These are phyloP conservation scores for Erythrobasidium hasegawianum DNA, from an alignment of 1,284 basidiomycete genomes.

Conservation along the genomic window DNA sequence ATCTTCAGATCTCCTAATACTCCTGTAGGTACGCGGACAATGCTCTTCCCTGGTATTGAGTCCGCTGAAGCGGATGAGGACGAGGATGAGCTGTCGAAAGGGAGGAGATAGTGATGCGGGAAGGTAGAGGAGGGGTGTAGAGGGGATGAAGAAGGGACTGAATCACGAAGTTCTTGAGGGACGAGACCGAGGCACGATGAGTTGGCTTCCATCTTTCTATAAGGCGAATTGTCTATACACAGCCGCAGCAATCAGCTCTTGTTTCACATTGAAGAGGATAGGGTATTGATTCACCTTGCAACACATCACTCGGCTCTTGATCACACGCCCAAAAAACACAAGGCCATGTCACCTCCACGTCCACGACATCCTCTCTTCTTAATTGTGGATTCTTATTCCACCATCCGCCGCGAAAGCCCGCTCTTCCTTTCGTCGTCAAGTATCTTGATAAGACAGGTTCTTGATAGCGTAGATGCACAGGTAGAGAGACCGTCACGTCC, in stretches of 20 bases:
- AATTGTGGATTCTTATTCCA: conserved; percentile 16
- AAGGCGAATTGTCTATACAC: conserved; percentile 11
- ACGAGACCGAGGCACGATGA: conserved; percentile 23
- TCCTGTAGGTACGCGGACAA: conserved; percentile 21
- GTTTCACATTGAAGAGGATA: not conserved
- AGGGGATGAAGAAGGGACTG: conserved; percentile 16
- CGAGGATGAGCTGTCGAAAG: not conserved
- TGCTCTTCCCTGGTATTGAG: not conserved
- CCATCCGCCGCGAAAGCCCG: conserved; percentile 21
- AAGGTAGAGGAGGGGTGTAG: conserved; percentile 18
- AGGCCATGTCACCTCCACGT: conserved; percentile 34
- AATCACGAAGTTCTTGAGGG: conserved; percentile 19
- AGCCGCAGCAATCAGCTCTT: not conserved
- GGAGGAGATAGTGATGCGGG: conserved; percentile 31
- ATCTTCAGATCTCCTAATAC: conserved; percentile 24
- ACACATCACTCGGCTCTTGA: conserved; percentile 3
- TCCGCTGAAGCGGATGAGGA: not conserved
- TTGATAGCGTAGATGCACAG: conserved; percentile 42
- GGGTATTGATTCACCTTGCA: conserved; percentile 6
- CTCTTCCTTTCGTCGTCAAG: conserved; percentile 15
- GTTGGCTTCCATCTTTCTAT: conserved; percentile 15
- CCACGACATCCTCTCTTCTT: conserved; percentile 7
- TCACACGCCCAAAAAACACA: conserved; percentile 40
- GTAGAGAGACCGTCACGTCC: conserved; percentile 29
- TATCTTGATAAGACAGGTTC: conserved; percentile 27